Base-by-base conservation (phyloP, 2,329 filamentous ascomycete species). In the Zelopaecilomyces penicillatus region DNA sequence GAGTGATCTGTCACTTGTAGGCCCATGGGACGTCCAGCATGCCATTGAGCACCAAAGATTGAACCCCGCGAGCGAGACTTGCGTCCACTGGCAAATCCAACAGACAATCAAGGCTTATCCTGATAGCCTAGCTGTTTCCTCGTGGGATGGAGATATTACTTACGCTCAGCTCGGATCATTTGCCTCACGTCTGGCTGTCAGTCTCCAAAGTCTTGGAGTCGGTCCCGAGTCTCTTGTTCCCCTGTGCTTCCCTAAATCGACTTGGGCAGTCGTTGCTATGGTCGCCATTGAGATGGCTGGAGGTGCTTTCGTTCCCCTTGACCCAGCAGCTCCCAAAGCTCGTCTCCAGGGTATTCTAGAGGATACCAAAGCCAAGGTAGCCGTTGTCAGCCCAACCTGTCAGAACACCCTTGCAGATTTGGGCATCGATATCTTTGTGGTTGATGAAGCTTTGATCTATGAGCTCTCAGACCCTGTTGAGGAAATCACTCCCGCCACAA, bases 91-190 rank as follows among this genome's bases (percentile, higher is more conserved):
- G 48, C 41, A 42, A 28, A 48, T 50, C 3, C 34, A 42, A 1
- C 35, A 48, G 3, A 45, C 41, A 4, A 42, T 48, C 7, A 39
- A 32, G 12, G 4, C n/a, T 3, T 39, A 40, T 9, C 47, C 44
- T 0, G 30, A 41, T 5, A 39, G 31, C 6, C 11, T 30, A 2
- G 50, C 50, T 1, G 39, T 52, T 10, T 28, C 28, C 6, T 46
- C 48, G 11, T 54, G 52, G 52, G 52, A 54, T 34, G 43, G 37
- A 2, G 30, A 48, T 2, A 37, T 50, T 10, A 50, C 48, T 0
- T 50, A 50, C 29, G 35, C 19, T 5, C 38, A 50, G 27, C 10
- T 50, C 3, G 45, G 45, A 29, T 27, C 12, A 8, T 29, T 41
- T 30, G 40, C 43, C 10, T 41, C 39, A 19, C 43, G 48, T 6